These are phyloP conservation scores for Gremmenia infestans DNA, from an alignment of 2,329 filamentous ascomycete species.

Conservation along the genomic window DNA sequence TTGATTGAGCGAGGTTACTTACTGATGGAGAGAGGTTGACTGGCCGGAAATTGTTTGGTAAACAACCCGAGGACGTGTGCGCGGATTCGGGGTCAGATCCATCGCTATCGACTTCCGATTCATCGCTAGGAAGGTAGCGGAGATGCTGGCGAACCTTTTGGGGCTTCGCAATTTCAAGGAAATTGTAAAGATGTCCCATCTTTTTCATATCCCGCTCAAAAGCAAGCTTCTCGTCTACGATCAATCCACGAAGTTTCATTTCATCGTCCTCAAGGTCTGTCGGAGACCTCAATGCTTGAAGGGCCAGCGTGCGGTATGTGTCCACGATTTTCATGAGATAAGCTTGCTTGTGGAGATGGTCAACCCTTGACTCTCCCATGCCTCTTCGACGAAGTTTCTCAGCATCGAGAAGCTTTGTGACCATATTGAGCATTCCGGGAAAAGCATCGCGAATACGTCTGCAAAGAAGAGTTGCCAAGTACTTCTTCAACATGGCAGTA, in stretches of 20 bases:
- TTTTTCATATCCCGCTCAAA: conserved; percentile 30
- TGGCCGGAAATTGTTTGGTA: too few species aligned
- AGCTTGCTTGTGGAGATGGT: conserved; percentile 19
- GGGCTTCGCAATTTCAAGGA: conserved; percentile 20
- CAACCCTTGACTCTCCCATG: conserved; percentile 29
- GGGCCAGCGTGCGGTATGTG: conserved; percentile 20
- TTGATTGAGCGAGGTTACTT: neutral
- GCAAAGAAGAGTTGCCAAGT: conserved; percentile 30
- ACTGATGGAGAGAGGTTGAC: neutral
- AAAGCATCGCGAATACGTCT: conserved; percentile 20
- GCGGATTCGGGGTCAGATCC: neutral
- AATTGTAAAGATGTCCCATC: conserved; percentile 26
- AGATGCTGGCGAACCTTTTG: neutral
- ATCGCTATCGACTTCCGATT: neutral
- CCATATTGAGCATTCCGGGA: conserved; percentile 22
- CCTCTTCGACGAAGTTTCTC: conserved; percentile 2
- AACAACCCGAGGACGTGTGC: neutral
- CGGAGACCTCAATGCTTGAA: conserved; percentile 24
- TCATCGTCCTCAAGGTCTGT: conserved; percentile 16
- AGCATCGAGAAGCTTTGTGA: conserved; percentile 20
- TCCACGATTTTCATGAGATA: conserved; percentile 27
- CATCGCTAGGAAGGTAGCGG: neutral
- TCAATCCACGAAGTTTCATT: conserved; percentile 26
- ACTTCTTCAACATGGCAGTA: conserved; percentile 27
- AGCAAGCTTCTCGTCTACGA: conserved; percentile 10